Evolutionary conservation across 352 stramenopile genomes (phyloP).

Genomic region (Pythium dissimile): DNA sequence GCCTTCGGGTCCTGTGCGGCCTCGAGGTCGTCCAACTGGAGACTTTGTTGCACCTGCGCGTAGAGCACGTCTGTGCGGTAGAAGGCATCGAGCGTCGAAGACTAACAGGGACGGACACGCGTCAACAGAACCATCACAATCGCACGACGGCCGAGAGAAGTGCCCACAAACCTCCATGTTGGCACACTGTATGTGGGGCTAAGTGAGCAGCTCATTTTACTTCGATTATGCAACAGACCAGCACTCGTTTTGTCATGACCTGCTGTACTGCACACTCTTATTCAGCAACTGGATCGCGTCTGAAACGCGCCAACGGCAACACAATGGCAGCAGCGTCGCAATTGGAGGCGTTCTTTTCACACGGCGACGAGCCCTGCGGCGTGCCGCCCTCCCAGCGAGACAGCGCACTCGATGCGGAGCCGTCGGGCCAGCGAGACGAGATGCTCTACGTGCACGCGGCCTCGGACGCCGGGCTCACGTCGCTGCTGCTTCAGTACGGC

Average conservation of each 20-base stretch:
- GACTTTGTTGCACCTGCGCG: slow-evolving; percentile 24
- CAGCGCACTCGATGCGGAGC: neutral
- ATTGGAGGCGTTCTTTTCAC: slow-evolving; percentile 67
- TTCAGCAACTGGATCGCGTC: neutral
- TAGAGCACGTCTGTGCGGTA: slow-evolving; percentile 35
- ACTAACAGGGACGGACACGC: neutral
- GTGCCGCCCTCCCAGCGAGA: slow-evolving; percentile 1
- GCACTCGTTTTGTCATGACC: neutral
- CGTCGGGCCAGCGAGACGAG: slow-evolving; percentile 11
- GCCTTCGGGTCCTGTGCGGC: slow-evolving; percentile 7
- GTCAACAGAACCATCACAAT: neutral
- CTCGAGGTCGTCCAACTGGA: slow-evolving; percentile 19
- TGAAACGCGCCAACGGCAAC: slow-evolving; percentile 12
- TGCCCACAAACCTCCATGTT: neutral
- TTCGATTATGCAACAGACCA: slow-evolving; percentile 1
- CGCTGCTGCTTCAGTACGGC: slow-evolving; percentile 59
- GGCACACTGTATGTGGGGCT: neutral
- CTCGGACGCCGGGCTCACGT: slow-evolving; percentile 42
- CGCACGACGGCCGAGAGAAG: neutral
- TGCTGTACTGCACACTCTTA: no score
- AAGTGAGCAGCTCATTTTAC: neutral
- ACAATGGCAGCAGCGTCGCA: slow-evolving; percentile 14
- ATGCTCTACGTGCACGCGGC: slow-evolving; percentile 49
- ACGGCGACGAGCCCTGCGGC: slow-evolving; percentile 30
- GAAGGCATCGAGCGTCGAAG: slow-evolving; percentile 21